These are phyloP conservation scores for Grifola frondosa DNA, from an alignment of 1,284 basidiomycete genomes.

Conservation along the genomic window DNA sequence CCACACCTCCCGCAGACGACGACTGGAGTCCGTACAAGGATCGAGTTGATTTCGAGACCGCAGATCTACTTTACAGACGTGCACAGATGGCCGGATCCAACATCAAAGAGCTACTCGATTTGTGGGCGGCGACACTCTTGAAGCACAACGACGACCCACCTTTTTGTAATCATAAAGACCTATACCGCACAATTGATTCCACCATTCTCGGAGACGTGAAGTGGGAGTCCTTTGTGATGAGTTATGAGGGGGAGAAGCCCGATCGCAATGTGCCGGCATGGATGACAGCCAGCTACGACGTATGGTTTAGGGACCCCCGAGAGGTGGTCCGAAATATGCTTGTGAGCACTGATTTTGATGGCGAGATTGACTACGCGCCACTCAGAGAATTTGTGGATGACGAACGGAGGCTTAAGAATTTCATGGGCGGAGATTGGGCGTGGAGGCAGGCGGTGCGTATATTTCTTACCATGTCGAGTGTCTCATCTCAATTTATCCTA, in stretches of 20 bases:
- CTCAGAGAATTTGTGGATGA: conserved; percentile 9
- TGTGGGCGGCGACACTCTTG: conserved; percentile 23
- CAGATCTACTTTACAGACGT: conserved; percentile 4
- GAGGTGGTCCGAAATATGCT: conserved; percentile 22
- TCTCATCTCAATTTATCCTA: neutral
- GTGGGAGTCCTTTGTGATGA: conserved; percentile 22
- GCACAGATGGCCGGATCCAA: conserved; percentile 2
- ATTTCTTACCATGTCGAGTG: too few relatives aligned
- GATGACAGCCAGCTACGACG: conserved; percentile 19
- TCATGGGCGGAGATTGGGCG: conserved; percentile 21
- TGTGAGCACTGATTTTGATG: conserved; percentile 23
- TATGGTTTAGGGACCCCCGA: conserved; percentile 21
- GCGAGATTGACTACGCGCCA: conserved; percentile 22
- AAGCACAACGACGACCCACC: conserved; percentile 15
- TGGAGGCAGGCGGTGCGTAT: conserved; percentile 22
- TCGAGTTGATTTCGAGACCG: neutral
- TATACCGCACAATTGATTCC: conserved; percentile 21
- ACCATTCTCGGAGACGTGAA: conserved; percentile 20
- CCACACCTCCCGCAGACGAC: conserved; percentile 1
- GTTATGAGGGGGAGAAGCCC: conserved; percentile 12
- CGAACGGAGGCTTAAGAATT: conserved; percentile 9
- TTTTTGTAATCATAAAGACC: conserved; percentile 15
- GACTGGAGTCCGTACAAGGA: conserved; percentile 8
- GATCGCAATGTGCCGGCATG: conserved; percentile 13
- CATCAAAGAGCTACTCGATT: conserved; percentile 22